These are phyloP conservation scores for Penicillium salamii DNA, from an alignment of 495 filamentous ascomycete genomes.

Conservation along the genomic window DNA sequence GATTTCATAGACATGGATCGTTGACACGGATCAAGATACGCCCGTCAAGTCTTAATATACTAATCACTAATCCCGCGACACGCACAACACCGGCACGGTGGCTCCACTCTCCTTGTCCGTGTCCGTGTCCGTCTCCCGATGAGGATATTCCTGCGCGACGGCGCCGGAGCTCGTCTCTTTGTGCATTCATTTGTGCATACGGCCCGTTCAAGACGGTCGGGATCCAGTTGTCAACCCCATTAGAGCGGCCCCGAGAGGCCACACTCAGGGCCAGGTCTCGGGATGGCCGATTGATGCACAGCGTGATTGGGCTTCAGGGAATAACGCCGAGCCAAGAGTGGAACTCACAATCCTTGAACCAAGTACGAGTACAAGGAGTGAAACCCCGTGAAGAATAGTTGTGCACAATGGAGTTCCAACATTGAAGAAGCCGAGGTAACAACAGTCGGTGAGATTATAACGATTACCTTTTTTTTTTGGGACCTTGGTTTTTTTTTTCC, in stretches of 20 bases:
- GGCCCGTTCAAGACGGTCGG: not conserved
- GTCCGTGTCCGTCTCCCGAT: not conserved
- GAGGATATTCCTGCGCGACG: not conserved
- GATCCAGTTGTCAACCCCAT: not conserved
- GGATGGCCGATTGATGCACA: not conserved
- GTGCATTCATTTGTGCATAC: not conserved
- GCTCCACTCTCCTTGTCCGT: not conserved
- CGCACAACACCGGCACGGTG: too few species aligned
- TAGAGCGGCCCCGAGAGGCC: not conserved
- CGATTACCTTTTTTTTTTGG: not conserved
- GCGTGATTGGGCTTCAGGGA: slow-evolving; percentile 1
- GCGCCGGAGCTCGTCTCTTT: not conserved
- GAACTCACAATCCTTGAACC: not conserved
- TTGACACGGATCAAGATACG: too few species aligned
- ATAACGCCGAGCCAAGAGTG: not conserved
- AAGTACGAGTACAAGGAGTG: too few species aligned
- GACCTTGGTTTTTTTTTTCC: not conserved
- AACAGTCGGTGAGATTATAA: not conserved
- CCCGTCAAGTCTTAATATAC: too few species aligned
- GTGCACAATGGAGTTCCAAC: too few species aligned
- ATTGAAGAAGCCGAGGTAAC: not conserved
- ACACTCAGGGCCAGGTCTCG: not conserved
- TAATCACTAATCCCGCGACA: too few species aligned
- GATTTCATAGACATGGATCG: too few species aligned
- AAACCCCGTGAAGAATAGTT: too few species aligned